These are phyloP conservation scores for Neopestalotiopsis clavispora DNA, from an alignment of 2,329 filamentous ascomycete genomes.

Conservation along the genomic window DNA sequence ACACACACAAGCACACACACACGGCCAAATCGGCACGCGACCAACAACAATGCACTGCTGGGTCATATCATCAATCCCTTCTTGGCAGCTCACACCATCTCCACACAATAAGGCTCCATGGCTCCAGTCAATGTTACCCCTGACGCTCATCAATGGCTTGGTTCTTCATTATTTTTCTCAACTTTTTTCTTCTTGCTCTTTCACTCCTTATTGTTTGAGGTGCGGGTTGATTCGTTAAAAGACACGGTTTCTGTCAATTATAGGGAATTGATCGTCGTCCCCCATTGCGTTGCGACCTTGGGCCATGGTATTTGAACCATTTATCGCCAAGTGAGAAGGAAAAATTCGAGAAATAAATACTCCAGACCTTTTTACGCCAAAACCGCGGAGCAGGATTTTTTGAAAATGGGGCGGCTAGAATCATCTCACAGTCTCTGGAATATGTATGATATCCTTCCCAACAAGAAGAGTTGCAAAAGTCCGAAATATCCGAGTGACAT, in stretches of 20 bases:
- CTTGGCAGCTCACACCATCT: background rate
- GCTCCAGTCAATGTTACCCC: background rate
- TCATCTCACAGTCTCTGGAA: background rate
- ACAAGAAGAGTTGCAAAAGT: background rate
- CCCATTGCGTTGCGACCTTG: background rate
- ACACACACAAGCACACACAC: background rate
- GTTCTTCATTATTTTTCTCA: background rate
- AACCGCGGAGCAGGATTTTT: background rate
- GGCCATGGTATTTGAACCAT: background rate
- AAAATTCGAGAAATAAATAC: background rate
- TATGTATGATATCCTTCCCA: background rate
- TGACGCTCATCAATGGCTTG: background rate
- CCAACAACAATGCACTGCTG: background rate
- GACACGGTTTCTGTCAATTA: background rate
- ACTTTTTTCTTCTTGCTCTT: background rate
- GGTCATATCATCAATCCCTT: background rate
- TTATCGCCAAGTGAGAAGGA: background rate
- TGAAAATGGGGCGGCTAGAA: background rate
- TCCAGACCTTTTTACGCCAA: background rate
- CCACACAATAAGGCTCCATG: conserved; percentile 1
- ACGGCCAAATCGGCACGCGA: background rate
- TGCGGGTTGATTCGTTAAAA: background rate
- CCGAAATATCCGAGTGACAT: background rate
- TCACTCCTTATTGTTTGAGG: background rate
- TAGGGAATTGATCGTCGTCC: background rate